These are phyloP conservation scores for Corymbia calophylla DNA, from an alignment of 441 rosid genomes.

Conservation along the genomic window DNA sequence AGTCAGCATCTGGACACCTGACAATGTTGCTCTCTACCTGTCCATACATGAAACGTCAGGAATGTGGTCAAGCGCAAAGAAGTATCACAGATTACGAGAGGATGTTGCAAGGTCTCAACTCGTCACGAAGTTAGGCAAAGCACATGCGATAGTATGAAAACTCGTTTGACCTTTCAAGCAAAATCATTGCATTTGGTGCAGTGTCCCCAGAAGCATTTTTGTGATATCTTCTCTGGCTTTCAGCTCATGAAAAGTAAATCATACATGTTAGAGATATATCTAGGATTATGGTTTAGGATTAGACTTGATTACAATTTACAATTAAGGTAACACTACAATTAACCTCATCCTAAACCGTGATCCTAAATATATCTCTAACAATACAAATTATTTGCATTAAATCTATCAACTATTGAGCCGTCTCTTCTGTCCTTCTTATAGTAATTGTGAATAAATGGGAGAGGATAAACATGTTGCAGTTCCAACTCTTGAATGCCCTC, in stretches of 20 bases:
- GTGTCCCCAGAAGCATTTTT: neutral
- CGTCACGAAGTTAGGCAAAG: neutral
- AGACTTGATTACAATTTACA: neutral
- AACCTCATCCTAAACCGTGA: neutral
- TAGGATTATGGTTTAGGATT: neutral
- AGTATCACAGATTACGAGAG: neutral
- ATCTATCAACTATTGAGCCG: neutral
- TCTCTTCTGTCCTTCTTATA: neutral
- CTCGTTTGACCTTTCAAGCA: neutral
- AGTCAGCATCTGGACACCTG: constrained; percentile 90
- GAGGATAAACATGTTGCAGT: neutral
- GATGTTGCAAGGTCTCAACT: neutral
- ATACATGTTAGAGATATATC: neutral
- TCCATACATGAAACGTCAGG: neutral
- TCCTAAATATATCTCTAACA: neutral
- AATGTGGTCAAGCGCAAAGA: neutral
- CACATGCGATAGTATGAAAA: neutral
- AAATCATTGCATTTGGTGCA: neutral
- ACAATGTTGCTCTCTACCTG: constrained; percentile 93
- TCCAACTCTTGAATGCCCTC: neutral
- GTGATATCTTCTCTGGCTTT: neutral
- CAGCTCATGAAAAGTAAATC: neutral
- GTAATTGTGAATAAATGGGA: neutral
- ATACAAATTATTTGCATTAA: neutral
- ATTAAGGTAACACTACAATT: neutral